These are phyloP conservation scores for Ganoderma multipileum DNA, from an alignment of 1,284 basidiomycete genomes.

Conservation along the genomic window DNA sequence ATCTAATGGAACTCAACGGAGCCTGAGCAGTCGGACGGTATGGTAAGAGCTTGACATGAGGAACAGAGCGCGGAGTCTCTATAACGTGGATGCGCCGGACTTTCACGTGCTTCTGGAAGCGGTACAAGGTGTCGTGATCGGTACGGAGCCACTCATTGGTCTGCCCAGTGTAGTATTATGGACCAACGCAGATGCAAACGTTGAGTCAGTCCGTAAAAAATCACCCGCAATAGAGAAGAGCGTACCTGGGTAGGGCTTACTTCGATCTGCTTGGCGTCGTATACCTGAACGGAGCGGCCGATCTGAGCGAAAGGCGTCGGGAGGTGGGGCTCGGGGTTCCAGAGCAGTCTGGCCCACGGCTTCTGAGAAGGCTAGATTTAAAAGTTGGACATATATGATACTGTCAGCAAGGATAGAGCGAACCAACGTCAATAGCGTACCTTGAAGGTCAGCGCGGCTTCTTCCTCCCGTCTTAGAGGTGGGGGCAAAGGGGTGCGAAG, in stretches of 20 bases:
- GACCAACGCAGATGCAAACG: not conserved
- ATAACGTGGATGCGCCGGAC: not conserved
- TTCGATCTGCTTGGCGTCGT: not conserved
- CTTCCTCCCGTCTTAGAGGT: not conserved
- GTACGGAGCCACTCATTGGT: not conserved
- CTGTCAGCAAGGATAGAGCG: not conserved
- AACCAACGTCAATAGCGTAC: not conserved
- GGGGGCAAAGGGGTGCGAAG: not conserved
- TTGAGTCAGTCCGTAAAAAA: not conserved
- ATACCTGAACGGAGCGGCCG: not conserved
- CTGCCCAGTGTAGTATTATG: not conserved
- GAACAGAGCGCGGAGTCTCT: not conserved
- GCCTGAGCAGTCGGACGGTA: not conserved
- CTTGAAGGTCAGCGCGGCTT: not conserved
- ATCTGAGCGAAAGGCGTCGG: not conserved
- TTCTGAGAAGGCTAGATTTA: not conserved
- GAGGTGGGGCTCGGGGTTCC: not conserved
- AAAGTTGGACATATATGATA: not conserved
- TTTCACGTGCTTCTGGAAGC: not conserved
- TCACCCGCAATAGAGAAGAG: not conserved
- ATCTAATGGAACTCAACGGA: not conserved
- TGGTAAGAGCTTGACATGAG: not conserved
- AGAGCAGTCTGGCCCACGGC: not conserved
- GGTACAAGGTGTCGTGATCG: slow-evolving; percentile 2
- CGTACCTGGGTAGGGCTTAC: not conserved